These are phyloP conservation scores for Chiua virens DNA, from an alignment of 768 basidiomycete species.

Conservation along the genomic window DNA sequence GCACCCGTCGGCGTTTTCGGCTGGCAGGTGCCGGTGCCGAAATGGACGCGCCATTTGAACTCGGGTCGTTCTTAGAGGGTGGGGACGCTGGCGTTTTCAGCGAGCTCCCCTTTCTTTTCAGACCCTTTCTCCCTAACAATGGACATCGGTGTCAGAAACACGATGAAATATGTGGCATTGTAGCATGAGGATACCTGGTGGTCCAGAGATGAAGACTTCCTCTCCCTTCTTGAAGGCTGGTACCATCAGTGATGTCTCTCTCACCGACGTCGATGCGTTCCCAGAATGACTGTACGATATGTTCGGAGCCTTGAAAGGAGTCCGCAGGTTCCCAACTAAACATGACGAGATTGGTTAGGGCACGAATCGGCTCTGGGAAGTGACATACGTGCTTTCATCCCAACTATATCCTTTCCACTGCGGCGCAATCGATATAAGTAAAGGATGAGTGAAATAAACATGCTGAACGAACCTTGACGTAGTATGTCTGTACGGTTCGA, in stretches of 20 bases:
- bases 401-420: constrained; percentile 64
- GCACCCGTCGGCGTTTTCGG: constrained; percentile 28
- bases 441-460: not conserved
- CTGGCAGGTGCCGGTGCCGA: constrained; percentile 19
- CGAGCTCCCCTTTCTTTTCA: constrained; percentile 18
- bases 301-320: constrained; percentile 59
- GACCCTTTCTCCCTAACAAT: constrained; percentile 15
- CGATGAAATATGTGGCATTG: not conserved
- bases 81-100: constrained; percentile 7
- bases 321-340: constrained; percentile 66
- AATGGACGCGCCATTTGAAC: constrained; percentile 9
- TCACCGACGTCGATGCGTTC: constrained; percentile 30
- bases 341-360: constrained; percentile 6
- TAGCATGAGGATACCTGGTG: constrained; percentile 47
- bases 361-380: not conserved
- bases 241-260: constrained; percentile 50
- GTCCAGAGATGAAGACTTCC: constrained; percentile 53
- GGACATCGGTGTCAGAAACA: constrained; percentile 1
- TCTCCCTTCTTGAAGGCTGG: constrained; percentile 55
- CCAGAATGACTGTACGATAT: constrained; percentile 45
- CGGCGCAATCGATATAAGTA: constrained; percentile 3
- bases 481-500: constrained; percentile 45
- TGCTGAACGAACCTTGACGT: constrained; percentile 50
- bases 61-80: constrained; percentile 5
- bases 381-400: constrained; percentile 58